Evolutionary conservation across 345 rosid species (phyloP).

Genomic region (Aquilaria malaccensis): DNA sequence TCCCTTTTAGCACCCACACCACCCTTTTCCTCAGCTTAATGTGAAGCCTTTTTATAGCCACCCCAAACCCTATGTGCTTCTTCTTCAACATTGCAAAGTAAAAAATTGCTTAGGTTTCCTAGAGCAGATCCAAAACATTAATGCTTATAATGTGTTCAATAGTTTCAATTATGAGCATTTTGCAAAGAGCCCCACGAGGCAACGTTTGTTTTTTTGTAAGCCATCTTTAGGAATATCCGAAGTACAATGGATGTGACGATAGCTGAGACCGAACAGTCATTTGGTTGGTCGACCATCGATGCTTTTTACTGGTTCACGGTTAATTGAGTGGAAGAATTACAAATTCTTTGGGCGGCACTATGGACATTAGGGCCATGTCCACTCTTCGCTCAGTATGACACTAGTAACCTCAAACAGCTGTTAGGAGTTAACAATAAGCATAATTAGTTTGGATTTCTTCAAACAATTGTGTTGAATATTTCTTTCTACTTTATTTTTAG

Average conservation of each 20-base stretch:
- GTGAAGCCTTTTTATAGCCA: constrained; percentile 11
- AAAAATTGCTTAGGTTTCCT: constrained; percentile 16
- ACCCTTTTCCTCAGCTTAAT: constrained; percentile 23
- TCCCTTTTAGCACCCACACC: constrained; percentile 35
- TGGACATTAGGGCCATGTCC: constrained; percentile 47
- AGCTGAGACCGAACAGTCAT: constrained; percentile 17
- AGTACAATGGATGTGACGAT: constrained; percentile 19
- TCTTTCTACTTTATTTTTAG: no score
- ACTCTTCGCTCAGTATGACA: constrained; percentile 26
- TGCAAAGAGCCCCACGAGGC: constrained; percentile 22
- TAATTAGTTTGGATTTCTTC: neutral
- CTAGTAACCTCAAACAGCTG: constrained; percentile 21
- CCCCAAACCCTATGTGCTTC: constrained; percentile 19
- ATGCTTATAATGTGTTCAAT: constrained; percentile 22
- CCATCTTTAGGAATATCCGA: constrained; percentile 25
- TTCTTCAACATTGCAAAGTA: constrained; percentile 34
- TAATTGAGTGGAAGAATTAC: constrained; percentile 31
- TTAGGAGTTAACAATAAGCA: constrained; percentile 16
- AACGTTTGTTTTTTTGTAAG: constrained; percentile 28
- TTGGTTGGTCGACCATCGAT: constrained; percentile 36
- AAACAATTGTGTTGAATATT: no score
- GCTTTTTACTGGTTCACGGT: constrained; percentile 46
- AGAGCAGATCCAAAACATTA: constrained; percentile 5
- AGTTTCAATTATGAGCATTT: constrained; percentile 29
- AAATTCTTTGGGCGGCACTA: constrained; percentile 41